A percentile compares a stretch with the other conserved stretches of the same genome.
phyloP scores from a whole-genome alignment of 208 protist genomes.

The Trypanosoma lewisi region DNA sequence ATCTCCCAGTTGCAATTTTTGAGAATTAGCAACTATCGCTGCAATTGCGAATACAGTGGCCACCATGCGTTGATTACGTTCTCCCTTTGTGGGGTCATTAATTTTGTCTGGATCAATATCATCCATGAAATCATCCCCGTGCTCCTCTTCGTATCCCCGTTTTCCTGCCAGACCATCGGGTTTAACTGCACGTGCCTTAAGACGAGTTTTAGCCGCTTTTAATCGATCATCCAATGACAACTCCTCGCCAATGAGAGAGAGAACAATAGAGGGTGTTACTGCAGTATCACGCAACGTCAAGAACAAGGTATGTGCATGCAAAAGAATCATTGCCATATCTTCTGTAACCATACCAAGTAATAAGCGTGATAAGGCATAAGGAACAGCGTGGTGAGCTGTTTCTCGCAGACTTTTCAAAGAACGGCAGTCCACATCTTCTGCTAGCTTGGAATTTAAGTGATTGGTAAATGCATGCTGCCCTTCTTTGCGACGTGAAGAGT shows the following conservation, averaged over 20 bases:
- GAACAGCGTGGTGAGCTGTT: conserved; percentile 76
- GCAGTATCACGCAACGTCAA: conserved; percentile 54
- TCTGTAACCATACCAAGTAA: conserved; percentile 86
- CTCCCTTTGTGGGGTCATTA: conserved; percentile 82
- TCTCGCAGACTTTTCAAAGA: conserved; percentile 63
- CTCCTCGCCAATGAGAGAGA: conserved; percentile 76
- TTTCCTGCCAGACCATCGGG: background rate
- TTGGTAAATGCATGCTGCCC: conserved; percentile 85
- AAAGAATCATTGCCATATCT: conserved; percentile 70
- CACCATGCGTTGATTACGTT: conserved; percentile 83
- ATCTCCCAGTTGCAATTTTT: conserved; percentile 35
- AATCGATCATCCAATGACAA: conserved; percentile 64
- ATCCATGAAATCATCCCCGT: conserved; percentile 43
- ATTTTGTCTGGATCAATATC: conserved; percentile 83
- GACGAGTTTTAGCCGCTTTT: conserved; percentile 56
- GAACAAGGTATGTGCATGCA: conserved; percentile 76
- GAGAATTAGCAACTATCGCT: conserved; percentile 44
- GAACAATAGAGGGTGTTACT: conserved; percentile 51
- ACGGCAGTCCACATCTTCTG: conserved; percentile 58
- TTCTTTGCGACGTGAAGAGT: conserved; percentile 63
- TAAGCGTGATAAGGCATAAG: conserved; percentile 75
- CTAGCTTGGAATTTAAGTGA: conserved; percentile 66
- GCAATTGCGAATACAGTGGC: conserved; percentile 74
- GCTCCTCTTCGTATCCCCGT: no score
- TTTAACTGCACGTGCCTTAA: conserved; percentile 27